These are phyloP conservation scores for Microdochium paspali DNA, from an alignment of 2,329 filamentous ascomycete genomes.

Conservation along the genomic window DNA sequence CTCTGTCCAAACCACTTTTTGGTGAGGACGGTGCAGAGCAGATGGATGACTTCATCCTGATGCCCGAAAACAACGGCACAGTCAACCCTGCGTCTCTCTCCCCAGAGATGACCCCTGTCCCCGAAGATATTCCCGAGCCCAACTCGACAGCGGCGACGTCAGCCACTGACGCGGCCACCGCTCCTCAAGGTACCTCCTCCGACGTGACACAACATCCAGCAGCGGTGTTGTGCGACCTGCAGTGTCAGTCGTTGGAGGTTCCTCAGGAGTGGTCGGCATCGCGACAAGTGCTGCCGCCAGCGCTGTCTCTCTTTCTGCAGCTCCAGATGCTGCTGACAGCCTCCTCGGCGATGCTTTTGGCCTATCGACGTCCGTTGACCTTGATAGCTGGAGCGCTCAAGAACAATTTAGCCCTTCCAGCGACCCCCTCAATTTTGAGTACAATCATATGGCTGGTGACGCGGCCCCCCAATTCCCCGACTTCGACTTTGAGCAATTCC, in stretches of 20 bases:
- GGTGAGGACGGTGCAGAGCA: conserved; percentile 27
- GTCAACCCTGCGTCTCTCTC: conserved; percentile 55
- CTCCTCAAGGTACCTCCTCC: conserved; percentile 43
- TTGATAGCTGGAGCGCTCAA: conserved; percentile 71
- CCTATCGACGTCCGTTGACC: conserved; percentile 57
- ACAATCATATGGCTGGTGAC: conserved; percentile 59
- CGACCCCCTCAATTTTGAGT: conserved; percentile 56
- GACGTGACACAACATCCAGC: conserved; percentile 99
- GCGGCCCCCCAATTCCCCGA: conserved; percentile 34
- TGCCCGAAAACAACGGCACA: conserved; percentile 33
- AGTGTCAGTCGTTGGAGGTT: conserved; percentile 85
- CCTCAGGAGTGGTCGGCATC: conserved; percentile 34
- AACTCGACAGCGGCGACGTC: conserved; percentile 15
- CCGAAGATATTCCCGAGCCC: conserved; percentile 25
- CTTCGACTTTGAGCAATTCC: conserved; percentile 37
- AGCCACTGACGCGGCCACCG: conserved; percentile 11
- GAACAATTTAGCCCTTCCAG: conserved; percentile 66
- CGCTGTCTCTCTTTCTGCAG: conserved; percentile 38
- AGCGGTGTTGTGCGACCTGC: conserved; percentile 99
- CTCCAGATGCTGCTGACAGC: conserved; percentile 53
- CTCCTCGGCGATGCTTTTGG: conserved; percentile 62
- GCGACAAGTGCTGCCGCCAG: conserved; percentile 28
- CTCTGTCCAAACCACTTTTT: conserved; percentile 51
- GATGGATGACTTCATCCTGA: conserved; percentile 34
- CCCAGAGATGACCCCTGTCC: conserved; percentile 42